Evolutionary conservation across 495 filamentous ascomycete genomes (phyloP).

Genomic region (Gamarada debralockiae): DNA sequence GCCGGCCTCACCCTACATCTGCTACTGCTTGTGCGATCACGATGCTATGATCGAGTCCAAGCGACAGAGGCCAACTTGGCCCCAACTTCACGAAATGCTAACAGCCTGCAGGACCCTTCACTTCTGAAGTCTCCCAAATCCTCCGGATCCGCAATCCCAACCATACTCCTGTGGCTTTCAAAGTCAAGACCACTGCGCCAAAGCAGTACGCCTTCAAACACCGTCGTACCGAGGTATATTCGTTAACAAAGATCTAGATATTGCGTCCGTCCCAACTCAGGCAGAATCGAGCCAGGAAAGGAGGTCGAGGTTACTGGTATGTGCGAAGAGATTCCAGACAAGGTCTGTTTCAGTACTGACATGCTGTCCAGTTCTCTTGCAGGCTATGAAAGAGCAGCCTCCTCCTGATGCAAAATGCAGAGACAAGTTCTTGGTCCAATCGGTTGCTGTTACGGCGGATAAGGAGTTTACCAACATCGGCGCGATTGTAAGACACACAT

Average conservation of each 20-base stretch:
- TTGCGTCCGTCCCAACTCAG: slow-evolving; percentile 96
- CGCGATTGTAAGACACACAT: slow-evolving; percentile 61
- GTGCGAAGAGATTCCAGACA: slow-evolving; percentile 19
- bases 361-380: slow-evolving; percentile 68
- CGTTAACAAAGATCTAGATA: slow-evolving; percentile 58
- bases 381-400: slow-evolving; percentile 96
- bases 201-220: slow-evolving; percentile 75
- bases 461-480: slow-evolving; percentile 77
- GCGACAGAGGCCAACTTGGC: no score
- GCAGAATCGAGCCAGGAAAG: slow-evolving; percentile 83
- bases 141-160: slow-evolving; percentile 79
- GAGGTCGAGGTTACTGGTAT: slow-evolving; percentile 90
- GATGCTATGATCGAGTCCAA: no score
- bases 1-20: slow-evolving; percentile 25
- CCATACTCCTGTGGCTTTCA: slow-evolving; percentile 83
- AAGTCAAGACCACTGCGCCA: slow-evolving; percentile 98
- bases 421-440: slow-evolving; percentile 98
- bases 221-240: background rate
- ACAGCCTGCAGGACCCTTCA: slow-evolving; percentile 73
- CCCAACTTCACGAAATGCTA: background rate
- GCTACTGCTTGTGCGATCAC: no score
- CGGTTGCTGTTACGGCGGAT: slow-evolving; percentile 77
- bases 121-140: slow-evolving; percentile 80
- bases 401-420: slow-evolving; percentile 81
- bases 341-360: background rate